Evolutionary conservation across 345 rosid genomes (phyloP).

Genomic region (Euphorbia peplus): DNA sequence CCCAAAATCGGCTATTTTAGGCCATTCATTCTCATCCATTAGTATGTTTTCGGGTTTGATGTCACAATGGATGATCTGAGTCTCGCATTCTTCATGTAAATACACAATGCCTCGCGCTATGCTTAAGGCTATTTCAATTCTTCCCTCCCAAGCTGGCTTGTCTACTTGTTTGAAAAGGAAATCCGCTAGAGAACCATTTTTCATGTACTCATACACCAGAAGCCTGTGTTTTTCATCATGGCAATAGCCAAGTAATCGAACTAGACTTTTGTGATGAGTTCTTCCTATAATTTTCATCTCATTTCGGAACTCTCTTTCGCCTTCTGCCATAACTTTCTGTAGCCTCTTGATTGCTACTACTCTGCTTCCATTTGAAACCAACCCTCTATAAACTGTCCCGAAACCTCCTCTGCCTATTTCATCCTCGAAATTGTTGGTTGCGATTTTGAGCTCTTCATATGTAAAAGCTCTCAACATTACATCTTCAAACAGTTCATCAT

Average conservation of each 20-base stretch:
- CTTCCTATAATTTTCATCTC: conserved; percentile 26
- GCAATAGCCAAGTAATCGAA: conserved; percentile 32
- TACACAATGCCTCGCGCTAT: conserved; percentile 23
- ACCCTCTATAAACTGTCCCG: conserved; percentile 34
- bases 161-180: not conserved
- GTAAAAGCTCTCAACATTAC: conserved; percentile 21
- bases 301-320: conserved; percentile 19
- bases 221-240: conserved; percentile 18
- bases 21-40: conserved; percentile 13
- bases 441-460: conserved; percentile 15
- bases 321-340: conserved; percentile 16
- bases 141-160: conserved; percentile 16
- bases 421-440: conserved; percentile 23
- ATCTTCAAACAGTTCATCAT: conserved; percentile 12
- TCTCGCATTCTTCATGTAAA: conserved; percentile 23
- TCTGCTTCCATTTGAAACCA: not conserved
- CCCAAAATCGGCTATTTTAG: conserved; percentile 29
- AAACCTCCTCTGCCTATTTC: conserved; percentile 10
- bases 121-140: conserved; percentile 14
- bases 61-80: conserved; percentile 26
- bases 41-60: conserved; percentile 23
- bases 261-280: conserved; percentile 33
- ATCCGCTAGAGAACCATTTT: conserved; percentile 19
- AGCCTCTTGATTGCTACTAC: conserved; percentile 21
- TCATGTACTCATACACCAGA: conserved; percentile 30